Conservation (phyloP, 139 green algal species). For the Dunaliella primolecta region DNA sequence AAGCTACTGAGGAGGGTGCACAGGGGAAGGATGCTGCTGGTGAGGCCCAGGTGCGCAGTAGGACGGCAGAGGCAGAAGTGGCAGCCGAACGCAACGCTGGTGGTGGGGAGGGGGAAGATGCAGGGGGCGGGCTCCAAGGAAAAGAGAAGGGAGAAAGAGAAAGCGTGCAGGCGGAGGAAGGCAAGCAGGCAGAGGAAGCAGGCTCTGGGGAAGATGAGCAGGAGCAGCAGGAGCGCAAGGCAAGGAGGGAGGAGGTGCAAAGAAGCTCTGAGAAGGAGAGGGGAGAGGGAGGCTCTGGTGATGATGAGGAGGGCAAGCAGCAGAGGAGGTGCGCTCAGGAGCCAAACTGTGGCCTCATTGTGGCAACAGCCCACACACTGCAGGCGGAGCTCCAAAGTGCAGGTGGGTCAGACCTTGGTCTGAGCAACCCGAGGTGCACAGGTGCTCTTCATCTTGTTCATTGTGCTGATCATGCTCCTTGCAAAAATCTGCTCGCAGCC, state of each 20-base stretch:
- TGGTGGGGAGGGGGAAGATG: neutral
- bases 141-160: neutral
- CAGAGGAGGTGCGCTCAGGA: neutral
- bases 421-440: no score
- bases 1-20: neutral
- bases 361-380: slow-evolving; percentile 4
- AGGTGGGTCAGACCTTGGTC: no score
- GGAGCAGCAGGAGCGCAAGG: neutral
- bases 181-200: neutral
- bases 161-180: neutral
- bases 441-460: no score
- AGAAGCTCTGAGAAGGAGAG: neutral
- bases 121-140: neutral
- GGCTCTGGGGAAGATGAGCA: neutral
- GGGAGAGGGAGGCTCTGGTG: neutral
- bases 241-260: neutral
- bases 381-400: neutral
- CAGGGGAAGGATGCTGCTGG: neutral
- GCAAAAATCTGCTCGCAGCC: no score
- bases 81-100: neutral
- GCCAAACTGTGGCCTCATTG: neutral
- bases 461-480: no score
- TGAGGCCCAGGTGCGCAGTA: neutral
- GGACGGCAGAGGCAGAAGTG: neutral
- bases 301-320: no score